Base-by-base conservation (phyloP, 2,329 filamentous ascomycete genomes). In the Pseudonectria buxi region DNA sequence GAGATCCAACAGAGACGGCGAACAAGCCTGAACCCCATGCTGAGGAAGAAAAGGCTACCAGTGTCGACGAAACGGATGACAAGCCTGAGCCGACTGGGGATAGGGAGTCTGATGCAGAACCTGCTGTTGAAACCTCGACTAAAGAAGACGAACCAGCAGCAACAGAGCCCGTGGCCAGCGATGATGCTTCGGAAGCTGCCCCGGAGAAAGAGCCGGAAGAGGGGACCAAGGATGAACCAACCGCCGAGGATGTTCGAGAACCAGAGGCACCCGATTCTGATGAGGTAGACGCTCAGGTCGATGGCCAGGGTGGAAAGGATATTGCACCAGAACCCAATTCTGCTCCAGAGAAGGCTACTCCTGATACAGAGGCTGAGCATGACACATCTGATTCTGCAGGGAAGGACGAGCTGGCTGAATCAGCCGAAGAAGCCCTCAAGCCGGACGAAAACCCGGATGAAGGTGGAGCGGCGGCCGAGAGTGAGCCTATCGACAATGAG, bases 171-270 rank as follows among this genome's bases (percentile, higher is more conserved):
- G 9, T 9, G 9, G 14, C 15, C 9, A 27, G 7, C 14, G 27
- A 30, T 28, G 27, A 32, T 29, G 34, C 28, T 15, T n/a, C 32
- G 10, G 28, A 34, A 24, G 37, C 39, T 13, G 11, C 24, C 14
- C 7, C 40, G 12, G 31, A 28, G 10, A 35, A 36, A 13, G 35
- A 13, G 9, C n/a, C 28, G n/a, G 26, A 26, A 32, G 36, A 44
- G 26, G 33, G 28, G 14, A 25, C 28, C 14, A 30, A 14, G 7
- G 30, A 29, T 4, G 33, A 41, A 13, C 14, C 33, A 4, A 33
- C 29, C 12, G 30, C 37, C 5, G 40, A 35, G 14, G 14, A 16
- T 6, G 37, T 43, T 10, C 32, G 37, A 29, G 37, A 30, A 7
- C 25, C 24, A 27, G 32, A 32, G 15, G 11, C 13, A 5, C 13